These are phyloP conservation scores for Fusarium xyrophilum DNA, from an alignment of 2,329 filamentous ascomycete genomes.

Conservation along the genomic window DNA sequence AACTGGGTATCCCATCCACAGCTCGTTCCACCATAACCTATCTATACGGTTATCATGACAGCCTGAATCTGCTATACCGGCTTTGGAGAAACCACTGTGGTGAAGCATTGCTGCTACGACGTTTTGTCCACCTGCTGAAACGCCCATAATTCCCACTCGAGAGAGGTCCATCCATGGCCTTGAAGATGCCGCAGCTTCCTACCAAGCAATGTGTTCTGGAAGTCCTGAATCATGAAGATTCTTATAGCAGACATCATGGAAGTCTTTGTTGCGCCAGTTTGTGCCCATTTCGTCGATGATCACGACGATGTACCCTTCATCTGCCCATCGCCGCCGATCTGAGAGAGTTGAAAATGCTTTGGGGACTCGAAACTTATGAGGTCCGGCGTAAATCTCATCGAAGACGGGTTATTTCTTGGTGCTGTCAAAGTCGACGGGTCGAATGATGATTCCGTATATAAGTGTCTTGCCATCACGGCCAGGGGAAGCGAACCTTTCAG, in stretches of 20 bases:
- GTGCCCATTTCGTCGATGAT: constrained; percentile 46
- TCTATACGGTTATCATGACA: constrained; percentile 46
- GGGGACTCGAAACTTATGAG: constrained; percentile 36
- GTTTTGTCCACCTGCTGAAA: constrained; percentile 44
- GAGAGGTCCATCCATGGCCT: constrained; percentile 42
- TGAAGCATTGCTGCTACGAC: constrained; percentile 40
- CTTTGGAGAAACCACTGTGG: constrained; percentile 42
- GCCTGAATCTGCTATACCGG: constrained; percentile 40
- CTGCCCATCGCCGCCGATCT: constrained; percentile 34
- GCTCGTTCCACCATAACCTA: constrained; percentile 44
- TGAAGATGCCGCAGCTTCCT: constrained; percentile 38
- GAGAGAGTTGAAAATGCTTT: constrained; percentile 36
- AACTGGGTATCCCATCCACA: constrained; percentile 46
- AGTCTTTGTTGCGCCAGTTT: constrained; percentile 41
- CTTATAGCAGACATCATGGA: constrained; percentile 44
- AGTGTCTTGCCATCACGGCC: constrained; percentile 40
- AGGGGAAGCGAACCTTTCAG: constrained; percentile 37
- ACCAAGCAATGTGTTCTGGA: constrained; percentile 43
- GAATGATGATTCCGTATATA: constrained; percentile 42
- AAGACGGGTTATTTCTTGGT: constrained; percentile 40
- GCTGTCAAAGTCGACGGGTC: constrained; percentile 36
- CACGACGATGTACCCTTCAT: constrained; percentile 44
- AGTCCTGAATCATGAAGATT: constrained; percentile 42
- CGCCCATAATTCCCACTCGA: constrained; percentile 42
- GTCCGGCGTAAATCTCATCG: constrained; percentile 44